Base-by-base conservation (phyloP, 164 flowering plant species). In the Pachysandra terminalis region DNA sequence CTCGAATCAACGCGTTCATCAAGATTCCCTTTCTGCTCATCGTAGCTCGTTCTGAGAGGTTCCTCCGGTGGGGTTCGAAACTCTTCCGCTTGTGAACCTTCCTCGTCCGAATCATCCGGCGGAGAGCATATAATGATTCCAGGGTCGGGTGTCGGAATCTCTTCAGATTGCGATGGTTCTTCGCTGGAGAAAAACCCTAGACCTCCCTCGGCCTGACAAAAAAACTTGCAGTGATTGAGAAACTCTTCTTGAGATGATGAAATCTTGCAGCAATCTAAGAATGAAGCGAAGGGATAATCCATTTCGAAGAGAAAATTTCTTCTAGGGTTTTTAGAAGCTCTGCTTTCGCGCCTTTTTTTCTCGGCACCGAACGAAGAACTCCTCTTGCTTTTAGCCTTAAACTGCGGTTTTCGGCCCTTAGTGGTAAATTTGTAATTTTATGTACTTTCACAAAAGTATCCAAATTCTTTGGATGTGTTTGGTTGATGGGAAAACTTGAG, bases 61-160 rank as follows among this genome's bases (percentile, higher is more conserved):
- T 49, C 62, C 53, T 79, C 78, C 5, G 75, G 79, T 49, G 82
- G 74, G 28, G 74, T 79, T 14, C 61, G 67, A 63, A 67, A 76
- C 61, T 65, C 71, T 24, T 78, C 76, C 14, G 19, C 45, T 23
- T 5, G 26, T 1, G 59, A 0, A 23, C 5, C 61, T 12, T 37
- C 19, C 17, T 32, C 62, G 10, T 21, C 19, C 32, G 66, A 32
- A 32, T 63, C 68, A 22, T 73, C 77, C 32, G 78, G 75, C 19
- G 19, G 68, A 66, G 79, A 73, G 12, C 74, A 54, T 64, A 80
- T 74, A 4, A 58, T 13, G 48, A 65, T 66, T 41, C 68, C 74
- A 19, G 57, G 27, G 35, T n/a, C 15, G 15, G 41, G 60, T 10
- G 51, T 56, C 19, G 62, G 64, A 10, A 56, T 23, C 0, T 16